Conservation (phyloP, 2,329 filamentous ascomycete genomes). For the Pyricularia grisea region DNA sequence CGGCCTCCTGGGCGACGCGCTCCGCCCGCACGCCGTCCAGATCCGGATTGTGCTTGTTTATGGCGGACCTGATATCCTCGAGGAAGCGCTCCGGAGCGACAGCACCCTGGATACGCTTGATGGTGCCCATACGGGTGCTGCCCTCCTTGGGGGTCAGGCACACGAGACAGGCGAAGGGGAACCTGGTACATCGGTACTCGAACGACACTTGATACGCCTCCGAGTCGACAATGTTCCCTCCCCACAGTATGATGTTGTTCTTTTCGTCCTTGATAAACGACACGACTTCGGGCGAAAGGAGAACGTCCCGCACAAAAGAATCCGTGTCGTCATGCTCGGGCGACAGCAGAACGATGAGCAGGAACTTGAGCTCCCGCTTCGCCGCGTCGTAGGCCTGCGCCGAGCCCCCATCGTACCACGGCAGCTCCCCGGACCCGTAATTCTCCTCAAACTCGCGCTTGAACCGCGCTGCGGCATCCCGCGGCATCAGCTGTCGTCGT, state of each 20-base stretch:
- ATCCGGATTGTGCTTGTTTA: slow-evolving; percentile 67
- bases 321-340: slow-evolving; percentile 92
- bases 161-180: slow-evolving; percentile 79
- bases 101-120: slow-evolving; percentile 68
- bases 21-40: slow-evolving; percentile 67
- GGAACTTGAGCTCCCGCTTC: slow-evolving; percentile 83
- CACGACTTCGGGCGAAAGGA: slow-evolving; percentile 66
- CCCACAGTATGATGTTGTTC: slow-evolving; percentile 84
- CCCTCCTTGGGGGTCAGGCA: slow-evolving; percentile 81
- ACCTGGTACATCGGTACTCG: slow-evolving; percentile 82
- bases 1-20: slow-evolving; percentile 69
- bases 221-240: slow-evolving; percentile 82
- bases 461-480: slow-evolving; percentile 82
- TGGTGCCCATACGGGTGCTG: slow-evolving; percentile 82
- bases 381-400: slow-evolving; percentile 84
- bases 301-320: slow-evolving; percentile 70
- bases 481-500: slow-evolving; percentile 68
- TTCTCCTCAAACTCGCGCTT: slow-evolving; percentile 93
- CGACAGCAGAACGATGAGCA: slow-evolving; percentile 80
- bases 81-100: slow-evolving; percentile 63
- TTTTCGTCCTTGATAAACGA: slow-evolving; percentile 63
- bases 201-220: slow-evolving; percentile 91
- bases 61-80: slow-evolving; percentile 62
- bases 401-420: slow-evolving; percentile 82
- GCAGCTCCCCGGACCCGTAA: slow-evolving; percentile 63